phyloP scores from a whole-genome alignment of 352 stramenopile species.

The Phytophthora brassicae region DNA sequence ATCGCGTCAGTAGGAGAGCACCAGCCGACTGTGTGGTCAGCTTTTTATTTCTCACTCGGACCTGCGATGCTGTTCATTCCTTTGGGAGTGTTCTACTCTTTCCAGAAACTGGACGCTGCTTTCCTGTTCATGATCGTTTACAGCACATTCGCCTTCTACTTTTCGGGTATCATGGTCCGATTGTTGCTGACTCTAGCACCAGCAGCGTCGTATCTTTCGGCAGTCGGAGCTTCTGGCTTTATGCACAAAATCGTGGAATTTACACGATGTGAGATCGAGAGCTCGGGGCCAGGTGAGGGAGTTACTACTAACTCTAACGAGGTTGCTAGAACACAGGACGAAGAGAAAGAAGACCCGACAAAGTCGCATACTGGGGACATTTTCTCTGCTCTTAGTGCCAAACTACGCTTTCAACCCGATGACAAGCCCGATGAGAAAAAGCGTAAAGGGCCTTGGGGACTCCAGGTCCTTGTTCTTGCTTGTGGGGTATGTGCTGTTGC shows the following conservation, averaged over 20 bases:
- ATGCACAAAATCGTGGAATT: slow-evolving; percentile 45
- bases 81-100: slow-evolving; percentile 89
- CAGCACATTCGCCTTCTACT: slow-evolving; percentile 91
- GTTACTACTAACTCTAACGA: not conserved
- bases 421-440: slow-evolving; percentile 16
- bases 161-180: slow-evolving; percentile 92
- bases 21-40: slow-evolving; percentile 91
- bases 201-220: slow-evolving; percentile 87
- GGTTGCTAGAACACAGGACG: not conserved
- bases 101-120: slow-evolving; percentile 59
- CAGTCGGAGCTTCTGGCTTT: slow-evolving; percentile 76
- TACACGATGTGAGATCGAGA: slow-evolving; percentile 1
- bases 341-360: slow-evolving; percentile 24
- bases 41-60: slow-evolving; percentile 93
- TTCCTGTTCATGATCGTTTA: slow-evolving; percentile 93
- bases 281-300: no score
- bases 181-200: slow-evolving; percentile 92
- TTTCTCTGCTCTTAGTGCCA: slow-evolving; percentile 29
- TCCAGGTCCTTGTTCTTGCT: slow-evolving; percentile 54
- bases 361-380: slow-evolving; percentile 32
- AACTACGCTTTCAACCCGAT: slow-evolving; percentile 35
- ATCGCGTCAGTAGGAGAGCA: slow-evolving; percentile 95
- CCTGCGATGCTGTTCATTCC: slow-evolving; percentile 87
- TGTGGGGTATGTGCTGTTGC: slow-evolving; percentile 42
- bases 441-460: slow-evolving; percentile 11